Percentiles rank a stretch among this genome's conserved stretches.
phyloP scores from a whole-genome alignment of 805 yeast genomes.

The Teunomyces aglyptinius region DNA sequence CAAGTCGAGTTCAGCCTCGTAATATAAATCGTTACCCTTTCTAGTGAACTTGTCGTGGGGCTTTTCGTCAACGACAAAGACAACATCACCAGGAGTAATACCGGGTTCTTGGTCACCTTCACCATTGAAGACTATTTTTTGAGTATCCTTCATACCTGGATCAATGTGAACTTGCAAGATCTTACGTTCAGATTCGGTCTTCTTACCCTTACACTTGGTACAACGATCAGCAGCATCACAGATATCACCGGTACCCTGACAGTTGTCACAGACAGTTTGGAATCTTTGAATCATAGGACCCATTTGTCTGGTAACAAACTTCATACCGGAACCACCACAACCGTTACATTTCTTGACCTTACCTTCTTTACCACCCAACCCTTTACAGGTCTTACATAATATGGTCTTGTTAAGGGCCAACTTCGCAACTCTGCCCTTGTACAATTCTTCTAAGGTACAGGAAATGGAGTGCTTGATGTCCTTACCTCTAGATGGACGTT shows the following conservation, averaged over 20 bases:
- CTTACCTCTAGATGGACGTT: conserved; percentile 79
- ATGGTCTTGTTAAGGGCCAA: conserved; percentile 91
- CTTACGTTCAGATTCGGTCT: conserved; percentile 83
- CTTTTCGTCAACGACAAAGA: conserved; percentile 87
- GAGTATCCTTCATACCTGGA: conserved; percentile 96
- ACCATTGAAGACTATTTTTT: conserved; percentile 84
- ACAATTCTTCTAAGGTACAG: conserved; percentile 88
- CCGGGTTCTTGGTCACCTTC: conserved; percentile 98
- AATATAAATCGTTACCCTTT: conserved; percentile 82
- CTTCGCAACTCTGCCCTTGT: conserved; percentile 91
- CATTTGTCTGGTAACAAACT: conserved; percentile 94
- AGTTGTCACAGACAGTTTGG: conserved; percentile 89
- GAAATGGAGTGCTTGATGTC: conserved; percentile 87
- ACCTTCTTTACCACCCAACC: conserved; percentile 94
- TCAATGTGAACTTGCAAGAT: conserved; percentile 91
- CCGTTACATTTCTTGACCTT: conserved; percentile 80
- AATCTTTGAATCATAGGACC: conserved; percentile 99
- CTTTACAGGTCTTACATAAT: conserved; percentile 84
- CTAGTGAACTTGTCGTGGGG: conserved; percentile 81
- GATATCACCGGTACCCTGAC: conserved; percentile 91
- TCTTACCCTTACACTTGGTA: conserved; percentile 83
- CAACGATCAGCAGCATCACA: conserved; percentile 87
- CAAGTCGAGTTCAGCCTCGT: conserved; percentile 84
- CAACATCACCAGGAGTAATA: conserved; percentile 93
- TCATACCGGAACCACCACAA: conserved; percentile 92